These are phyloP conservation scores for Suillus hirtellus DNA, from an alignment of 768 basidiomycete species.

Conservation along the genomic window DNA sequence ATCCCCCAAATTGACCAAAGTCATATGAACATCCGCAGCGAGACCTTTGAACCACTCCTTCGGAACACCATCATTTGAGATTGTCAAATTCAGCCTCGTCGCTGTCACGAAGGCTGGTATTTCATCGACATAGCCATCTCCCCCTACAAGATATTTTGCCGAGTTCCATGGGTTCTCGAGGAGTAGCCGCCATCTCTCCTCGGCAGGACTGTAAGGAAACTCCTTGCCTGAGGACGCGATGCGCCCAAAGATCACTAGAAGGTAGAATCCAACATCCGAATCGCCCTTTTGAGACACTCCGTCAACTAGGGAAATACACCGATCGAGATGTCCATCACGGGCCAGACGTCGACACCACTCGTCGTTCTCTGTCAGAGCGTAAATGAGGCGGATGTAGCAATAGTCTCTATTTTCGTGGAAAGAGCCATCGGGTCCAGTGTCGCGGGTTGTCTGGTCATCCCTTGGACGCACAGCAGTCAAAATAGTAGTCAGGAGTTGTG, in stretches of 20 bases:
- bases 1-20: not conserved
- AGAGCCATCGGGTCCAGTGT: not conserved
- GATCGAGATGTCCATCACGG: not conserved
- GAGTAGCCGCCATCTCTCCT: not conserved
- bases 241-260: not conserved
- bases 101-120: not conserved
- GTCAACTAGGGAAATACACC: not conserved
- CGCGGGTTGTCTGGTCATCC: not conserved
- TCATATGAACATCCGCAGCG: not conserved
- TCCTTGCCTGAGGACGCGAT: not conserved
- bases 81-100: not conserved
- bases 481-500: not conserved
- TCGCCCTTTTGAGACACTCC: not conserved
- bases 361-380: not conserved
- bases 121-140: not conserved
- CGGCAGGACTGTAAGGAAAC: not conserved
- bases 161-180: not conserved
- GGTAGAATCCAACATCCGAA: not conserved
- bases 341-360: not conserved
- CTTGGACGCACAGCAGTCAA: not conserved
- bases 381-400: not conserved
- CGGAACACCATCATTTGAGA: not conserved
- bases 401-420: not conserved
- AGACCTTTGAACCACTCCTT: not conserved
- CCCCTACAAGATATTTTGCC: too few species aligned